These are phyloP conservation scores for Pouteria glomerata DNA, from an alignment of 148 eudicot species.

Conservation along the genomic window DNA sequence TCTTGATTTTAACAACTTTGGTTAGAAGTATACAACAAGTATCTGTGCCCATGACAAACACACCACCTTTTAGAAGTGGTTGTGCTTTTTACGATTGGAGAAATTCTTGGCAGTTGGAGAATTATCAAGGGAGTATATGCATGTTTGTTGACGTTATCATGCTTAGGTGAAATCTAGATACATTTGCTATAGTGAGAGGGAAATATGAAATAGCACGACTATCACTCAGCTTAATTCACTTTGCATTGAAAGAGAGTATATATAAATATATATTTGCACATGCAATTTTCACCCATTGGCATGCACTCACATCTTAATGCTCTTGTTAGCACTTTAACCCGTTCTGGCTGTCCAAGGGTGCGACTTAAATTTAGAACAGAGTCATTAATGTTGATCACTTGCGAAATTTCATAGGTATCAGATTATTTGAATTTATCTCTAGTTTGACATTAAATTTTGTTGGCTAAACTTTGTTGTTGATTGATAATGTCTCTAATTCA, in stretches of 20 bases:
- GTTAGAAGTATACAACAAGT: too few species aligned
- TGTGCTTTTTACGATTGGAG: background rate
- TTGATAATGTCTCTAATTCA: constrained; percentile 1
- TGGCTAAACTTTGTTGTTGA: background rate
- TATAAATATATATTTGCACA: background rate
- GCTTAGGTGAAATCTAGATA: background rate
- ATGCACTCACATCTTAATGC: background rate
- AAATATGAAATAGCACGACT: background rate
- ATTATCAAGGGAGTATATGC: background rate
- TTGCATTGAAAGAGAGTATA: background rate
- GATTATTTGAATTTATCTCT: background rate
- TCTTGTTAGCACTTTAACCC: background rate
- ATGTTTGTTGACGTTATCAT: background rate
- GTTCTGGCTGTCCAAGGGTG: background rate
- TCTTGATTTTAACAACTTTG: too few species aligned
- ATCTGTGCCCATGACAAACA: too few species aligned
- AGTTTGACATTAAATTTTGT: background rate
- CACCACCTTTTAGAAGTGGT: too few species aligned
- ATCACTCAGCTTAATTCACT: background rate
- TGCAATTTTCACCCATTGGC: background rate
- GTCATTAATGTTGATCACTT: background rate
- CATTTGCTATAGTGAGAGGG: background rate
- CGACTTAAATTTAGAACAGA: constrained; percentile 1
- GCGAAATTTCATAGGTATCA: background rate
- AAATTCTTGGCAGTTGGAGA: background rate